Conservation (phyloP, 495 filamentous ascomycete species). For the Aspergillus saccharolyticus region DNA sequence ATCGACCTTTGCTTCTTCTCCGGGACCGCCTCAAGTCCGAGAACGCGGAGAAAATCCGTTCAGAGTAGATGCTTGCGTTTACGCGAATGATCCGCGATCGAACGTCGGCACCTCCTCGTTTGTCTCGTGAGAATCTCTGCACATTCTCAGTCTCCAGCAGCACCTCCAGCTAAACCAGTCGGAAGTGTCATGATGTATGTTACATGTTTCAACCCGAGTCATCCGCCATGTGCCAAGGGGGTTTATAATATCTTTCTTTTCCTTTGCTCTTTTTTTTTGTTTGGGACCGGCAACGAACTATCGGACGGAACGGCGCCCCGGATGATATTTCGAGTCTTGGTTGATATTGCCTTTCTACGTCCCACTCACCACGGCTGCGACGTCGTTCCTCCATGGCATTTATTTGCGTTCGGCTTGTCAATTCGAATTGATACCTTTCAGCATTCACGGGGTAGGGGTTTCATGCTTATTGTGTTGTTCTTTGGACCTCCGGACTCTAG, state of each 20-base stretch:
- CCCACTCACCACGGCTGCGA: conserved; percentile 7
- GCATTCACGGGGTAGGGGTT: conserved; percentile 27
- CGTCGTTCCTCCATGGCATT: conserved; percentile 10
- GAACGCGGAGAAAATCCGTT: conserved; percentile 16
- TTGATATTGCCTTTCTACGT: conserved; percentile 10
- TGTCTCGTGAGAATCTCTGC: not conserved
- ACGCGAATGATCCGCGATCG: not conserved
- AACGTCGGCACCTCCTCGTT: not conserved
- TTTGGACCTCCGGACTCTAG: conserved; percentile 19
- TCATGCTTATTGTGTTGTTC: conserved; percentile 20
- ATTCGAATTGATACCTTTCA: conserved; percentile 27
- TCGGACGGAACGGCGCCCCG: conserved; percentile 19
- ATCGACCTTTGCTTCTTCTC: conserved; percentile 38
- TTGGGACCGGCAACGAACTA: conserved; percentile 10
- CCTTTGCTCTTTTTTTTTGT: not conserved
- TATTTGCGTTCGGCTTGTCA: conserved; percentile 30
- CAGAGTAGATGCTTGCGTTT: conserved; percentile 5
- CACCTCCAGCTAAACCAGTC: not conserved
- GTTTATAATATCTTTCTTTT: not conserved
- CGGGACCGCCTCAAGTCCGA: conserved; percentile 37
- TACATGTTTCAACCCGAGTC: conserved; percentile 14
- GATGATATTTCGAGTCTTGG: conserved; percentile 11
- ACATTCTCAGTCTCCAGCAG: not conserved
- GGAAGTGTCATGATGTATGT: conserved; percentile 12
- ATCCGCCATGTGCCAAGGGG: conserved; percentile 16